phyloP scores from a whole-genome alignment of 2,329 filamentous ascomycete species.

The Nothomitra cinnamomea region DNA sequence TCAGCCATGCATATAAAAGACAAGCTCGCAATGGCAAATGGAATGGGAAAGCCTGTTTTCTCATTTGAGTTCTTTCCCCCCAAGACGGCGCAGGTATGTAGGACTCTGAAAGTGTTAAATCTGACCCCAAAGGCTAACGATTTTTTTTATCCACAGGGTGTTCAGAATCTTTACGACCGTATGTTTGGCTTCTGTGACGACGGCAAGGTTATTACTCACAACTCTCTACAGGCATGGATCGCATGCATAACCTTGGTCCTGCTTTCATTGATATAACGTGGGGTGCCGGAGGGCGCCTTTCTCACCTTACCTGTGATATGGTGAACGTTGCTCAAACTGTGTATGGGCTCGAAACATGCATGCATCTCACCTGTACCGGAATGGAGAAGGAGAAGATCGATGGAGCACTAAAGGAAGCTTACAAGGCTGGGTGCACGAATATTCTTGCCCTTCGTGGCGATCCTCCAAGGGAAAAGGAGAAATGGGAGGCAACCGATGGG shows the following conservation, averaged over 20 bases:
- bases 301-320: slow-evolving; percentile 93
- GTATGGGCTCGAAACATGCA: slow-evolving; percentile 93
- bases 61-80: slow-evolving; percentile 99
- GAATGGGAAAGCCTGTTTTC: slow-evolving; percentile 69
- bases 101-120: background rate
- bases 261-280: slow-evolving; percentile 97
- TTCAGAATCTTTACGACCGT: slow-evolving; percentile 97
- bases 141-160: slow-evolving; percentile 35
- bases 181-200: slow-evolving; percentile 7
- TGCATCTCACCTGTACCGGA: slow-evolving; percentile 97
- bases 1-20: slow-evolving; percentile 79
- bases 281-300: slow-evolving; percentile 85
- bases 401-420: slow-evolving; percentile 69
- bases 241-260: slow-evolving; percentile 88
- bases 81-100: slow-evolving; percentile 61
- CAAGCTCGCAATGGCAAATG: slow-evolving; percentile 70
- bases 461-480: slow-evolving; percentile 81
- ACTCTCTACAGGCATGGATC: slow-evolving; percentile 54
- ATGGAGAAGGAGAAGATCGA: slow-evolving; percentile 92
- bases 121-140: slow-evolving; percentile 6
- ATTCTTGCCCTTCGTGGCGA: slow-evolving; percentile 89
- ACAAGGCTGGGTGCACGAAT: slow-evolving; percentile 92
- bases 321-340: slow-evolving; percentile 88
- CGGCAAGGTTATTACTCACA: background rate
- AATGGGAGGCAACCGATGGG: slow-evolving; percentile 76